phyloP scores from a whole-genome alignment of 176 grass and related monocot genomes.

The Musa acuminata region DNA sequence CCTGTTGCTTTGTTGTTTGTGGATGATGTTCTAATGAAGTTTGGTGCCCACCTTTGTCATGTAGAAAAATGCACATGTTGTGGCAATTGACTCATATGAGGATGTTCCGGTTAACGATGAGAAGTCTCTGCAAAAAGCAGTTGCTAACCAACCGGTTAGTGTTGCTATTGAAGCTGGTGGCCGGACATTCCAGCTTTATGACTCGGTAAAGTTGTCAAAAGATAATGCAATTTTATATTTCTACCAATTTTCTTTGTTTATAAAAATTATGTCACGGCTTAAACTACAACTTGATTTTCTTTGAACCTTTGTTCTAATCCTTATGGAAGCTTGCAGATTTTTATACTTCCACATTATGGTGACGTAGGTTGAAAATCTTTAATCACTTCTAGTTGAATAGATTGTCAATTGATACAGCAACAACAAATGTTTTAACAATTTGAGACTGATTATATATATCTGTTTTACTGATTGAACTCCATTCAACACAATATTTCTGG shows the following conservation, averaged over 20 bases:
- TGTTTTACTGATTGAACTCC: no score
- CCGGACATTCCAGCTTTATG: conserved; percentile 28
- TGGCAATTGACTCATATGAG: conserved; percentile 28
- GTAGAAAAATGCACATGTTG: conserved; percentile 28
- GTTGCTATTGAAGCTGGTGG: conserved; percentile 32
- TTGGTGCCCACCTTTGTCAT: not conserved
- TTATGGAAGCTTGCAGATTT: no score
- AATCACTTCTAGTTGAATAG: no score
- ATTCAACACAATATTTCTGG: no score
- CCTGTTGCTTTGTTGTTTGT: not conserved
- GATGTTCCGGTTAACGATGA: conserved; percentile 27
- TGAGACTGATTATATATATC: no score
- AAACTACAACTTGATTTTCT: not conserved
- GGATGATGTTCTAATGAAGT: not conserved
- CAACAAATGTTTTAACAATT: no score
- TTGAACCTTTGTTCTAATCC: no score
- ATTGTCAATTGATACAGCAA: no score
- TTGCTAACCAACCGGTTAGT: conserved; percentile 39
- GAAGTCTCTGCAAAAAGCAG: conserved; percentile 27
- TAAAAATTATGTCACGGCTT: not conserved
- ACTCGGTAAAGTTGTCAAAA: conserved; percentile 23
- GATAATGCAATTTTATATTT: not conserved
- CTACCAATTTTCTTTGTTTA: no score
- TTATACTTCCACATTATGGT: no score
- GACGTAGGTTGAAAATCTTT: no score